A percentile compares a stretch with the other conserved stretches of the same genome.
Conservation (phyloP, 768 basidiomycete genomes). For the Mycena filopes region DNA sequence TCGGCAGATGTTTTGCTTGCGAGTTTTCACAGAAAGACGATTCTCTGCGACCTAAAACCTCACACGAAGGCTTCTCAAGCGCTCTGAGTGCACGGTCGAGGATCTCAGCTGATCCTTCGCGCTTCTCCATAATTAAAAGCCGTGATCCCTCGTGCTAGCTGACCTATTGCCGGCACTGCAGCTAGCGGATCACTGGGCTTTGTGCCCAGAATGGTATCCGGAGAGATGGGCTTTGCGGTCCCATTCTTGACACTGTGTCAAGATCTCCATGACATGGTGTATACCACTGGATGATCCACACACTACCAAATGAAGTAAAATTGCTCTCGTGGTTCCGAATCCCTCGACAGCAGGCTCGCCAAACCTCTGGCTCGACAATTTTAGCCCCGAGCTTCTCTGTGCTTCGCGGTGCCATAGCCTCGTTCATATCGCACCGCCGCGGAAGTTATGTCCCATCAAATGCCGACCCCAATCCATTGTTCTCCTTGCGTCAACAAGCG, state of each 20-base stretch:
- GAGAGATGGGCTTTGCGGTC: not conserved
- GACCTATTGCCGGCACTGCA: constrained; percentile 7
- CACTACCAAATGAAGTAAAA: not conserved
- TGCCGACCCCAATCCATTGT: constrained; percentile 11
- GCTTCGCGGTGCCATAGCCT: constrained; percentile 11
- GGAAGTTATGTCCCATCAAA: constrained; percentile 2
- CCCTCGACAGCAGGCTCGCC: constrained; percentile 3
- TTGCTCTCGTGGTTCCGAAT: not conserved
- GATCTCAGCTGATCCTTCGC: not conserved
- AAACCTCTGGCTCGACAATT: not conserved
- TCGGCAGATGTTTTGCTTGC: not conserved
- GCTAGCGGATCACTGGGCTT: constrained; percentile 17
- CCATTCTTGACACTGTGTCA: not conserved
- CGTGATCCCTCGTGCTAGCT: constrained; percentile 6
- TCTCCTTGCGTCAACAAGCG: constrained; percentile 19
- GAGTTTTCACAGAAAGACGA: not conserved
- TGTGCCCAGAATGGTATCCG: constrained; percentile 9
- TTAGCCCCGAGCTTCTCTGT: constrained; percentile 1
- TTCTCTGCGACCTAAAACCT: not conserved
- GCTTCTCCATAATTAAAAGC: constrained; percentile 16
- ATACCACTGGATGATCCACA: not conserved
- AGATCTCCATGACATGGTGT: not conserved
- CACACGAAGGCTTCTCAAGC: not conserved
- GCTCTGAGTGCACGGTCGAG: not conserved
- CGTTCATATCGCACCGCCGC: not conserved